These are phyloP conservation scores for Fusarium fracticaudum DNA, from an alignment of 2,329 filamentous ascomycete species.

Conservation along the genomic window DNA sequence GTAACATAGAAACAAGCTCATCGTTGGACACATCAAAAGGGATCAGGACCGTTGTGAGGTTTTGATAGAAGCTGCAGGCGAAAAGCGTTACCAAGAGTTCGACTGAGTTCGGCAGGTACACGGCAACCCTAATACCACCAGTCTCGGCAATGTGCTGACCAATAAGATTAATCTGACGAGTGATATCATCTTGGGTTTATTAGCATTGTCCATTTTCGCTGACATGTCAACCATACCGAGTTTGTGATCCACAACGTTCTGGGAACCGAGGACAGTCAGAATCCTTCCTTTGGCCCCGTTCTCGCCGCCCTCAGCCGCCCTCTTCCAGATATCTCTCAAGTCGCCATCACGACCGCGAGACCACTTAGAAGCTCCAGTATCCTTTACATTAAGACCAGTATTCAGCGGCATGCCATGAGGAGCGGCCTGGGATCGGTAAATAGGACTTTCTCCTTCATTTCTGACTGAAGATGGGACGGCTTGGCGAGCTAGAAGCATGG, in stretches of 20 bases:
- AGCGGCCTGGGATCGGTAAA: conserved; percentile 84
- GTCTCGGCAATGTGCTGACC: conserved; percentile 79
- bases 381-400: conserved; percentile 82
- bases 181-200: conserved; percentile 68
- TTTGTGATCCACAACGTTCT: conserved; percentile 77
- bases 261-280: conserved; percentile 80
- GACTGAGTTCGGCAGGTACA: conserved; percentile 93
- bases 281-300: conserved; percentile 77
- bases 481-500: conserved; percentile 88
- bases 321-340: conserved; percentile 88
- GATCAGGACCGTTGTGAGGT: conserved; percentile 83
- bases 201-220: background rate
- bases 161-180: conserved; percentile 86
- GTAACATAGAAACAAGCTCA: conserved; percentile 76
- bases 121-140: conserved; percentile 79
- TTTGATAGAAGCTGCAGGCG: conserved; percentile 85
- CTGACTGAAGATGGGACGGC: conserved; percentile 80
- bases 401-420: conserved; percentile 87
- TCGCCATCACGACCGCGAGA: conserved; percentile 85
- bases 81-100: conserved; percentile 87
- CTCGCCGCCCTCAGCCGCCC: conserved; percentile 70
- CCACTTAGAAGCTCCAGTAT: conserved; percentile 83
- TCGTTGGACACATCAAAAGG: conserved; percentile 81
- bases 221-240: conserved; percentile 57
- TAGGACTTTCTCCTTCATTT: conserved; percentile 83